Evolutionary conservation across 2,329 filamentous ascomycete genomes (phyloP).

Genomic region (Fusarium sp.): DNA sequence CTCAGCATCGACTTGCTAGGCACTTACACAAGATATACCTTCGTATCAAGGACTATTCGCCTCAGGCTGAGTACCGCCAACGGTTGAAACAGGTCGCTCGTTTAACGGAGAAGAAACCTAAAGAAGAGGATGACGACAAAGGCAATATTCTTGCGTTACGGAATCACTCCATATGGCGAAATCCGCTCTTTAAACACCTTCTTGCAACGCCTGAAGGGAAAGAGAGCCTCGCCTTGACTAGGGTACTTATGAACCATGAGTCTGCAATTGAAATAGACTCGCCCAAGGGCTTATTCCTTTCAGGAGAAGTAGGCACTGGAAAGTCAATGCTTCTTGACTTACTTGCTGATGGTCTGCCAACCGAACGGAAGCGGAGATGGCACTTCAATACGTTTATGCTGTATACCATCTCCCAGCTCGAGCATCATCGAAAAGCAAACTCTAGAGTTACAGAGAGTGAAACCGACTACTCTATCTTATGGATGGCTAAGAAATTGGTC

Average conservation of each 20-base stretch:
- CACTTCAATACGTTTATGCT: slow-evolving; percentile 92
- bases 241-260: slow-evolving; percentile 77
- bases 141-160: slow-evolving; percentile 60
- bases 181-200: slow-evolving; percentile 70
- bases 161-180: slow-evolving; percentile 68
- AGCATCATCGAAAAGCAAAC: slow-evolving; percentile 67
- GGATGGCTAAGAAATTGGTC: slow-evolving; percentile 81
- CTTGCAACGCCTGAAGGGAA: slow-evolving; percentile 68
- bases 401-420: slow-evolving; percentile 78
- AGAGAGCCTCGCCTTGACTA: slow-evolving; percentile 74
- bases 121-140: slow-evolving; percentile 48
- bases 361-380: slow-evolving; percentile 78
- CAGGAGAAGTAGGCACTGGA: slow-evolving; percentile 84
- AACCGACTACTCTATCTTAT: slow-evolving; percentile 75
- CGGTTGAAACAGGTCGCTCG: slow-evolving; percentile 71
- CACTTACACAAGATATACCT: slow-evolving; percentile 83
- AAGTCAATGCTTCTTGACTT: slow-evolving; percentile 89
- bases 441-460: slow-evolving; percentile 29
- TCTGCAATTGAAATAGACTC: slow-evolving; percentile 78
- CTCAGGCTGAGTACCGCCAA: slow-evolving; percentile 75
- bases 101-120: slow-evolving; percentile 53
- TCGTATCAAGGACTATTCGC: slow-evolving; percentile 82
- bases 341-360: slow-evolving; percentile 82
- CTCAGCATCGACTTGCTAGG: slow-evolving; percentile 78
- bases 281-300: slow-evolving; percentile 80